phyloP scores from a whole-genome alignment of 2,329 filamentous ascomycete species.

The Diaporthe velutina region DNA sequence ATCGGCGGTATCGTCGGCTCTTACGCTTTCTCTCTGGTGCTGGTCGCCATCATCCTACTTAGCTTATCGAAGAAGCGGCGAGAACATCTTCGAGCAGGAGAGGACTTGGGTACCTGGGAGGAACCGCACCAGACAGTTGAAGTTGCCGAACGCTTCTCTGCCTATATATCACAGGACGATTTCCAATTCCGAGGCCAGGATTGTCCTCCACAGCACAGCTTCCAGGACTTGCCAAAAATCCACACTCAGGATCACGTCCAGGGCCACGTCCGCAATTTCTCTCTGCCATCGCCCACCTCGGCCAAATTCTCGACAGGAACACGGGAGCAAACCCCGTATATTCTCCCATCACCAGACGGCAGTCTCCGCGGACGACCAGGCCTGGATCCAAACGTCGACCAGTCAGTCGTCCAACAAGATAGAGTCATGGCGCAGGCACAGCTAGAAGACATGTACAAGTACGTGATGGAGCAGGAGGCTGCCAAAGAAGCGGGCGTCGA shows the following conservation, averaged over 20 bases:
- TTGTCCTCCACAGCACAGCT: slow-evolving; percentile 39
- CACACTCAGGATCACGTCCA: slow-evolving; percentile 52
- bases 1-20: slow-evolving; percentile 86
- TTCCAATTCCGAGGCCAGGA: slow-evolving; percentile 40
- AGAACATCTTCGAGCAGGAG: slow-evolving; percentile 64
- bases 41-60: slow-evolving; percentile 78
- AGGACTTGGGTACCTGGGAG: slow-evolving; percentile 58
- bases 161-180: slow-evolving; percentile 45
- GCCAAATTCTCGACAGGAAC: slow-evolving; percentile 46
- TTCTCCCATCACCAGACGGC: slow-evolving; percentile 61
- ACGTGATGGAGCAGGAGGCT: slow-evolving; percentile 90
- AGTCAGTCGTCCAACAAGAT: slow-evolving; percentile 80
- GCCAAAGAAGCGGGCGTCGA: slow-evolving; percentile 70
- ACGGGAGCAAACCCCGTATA: slow-evolving; percentile 52
- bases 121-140: slow-evolving; percentile 58
- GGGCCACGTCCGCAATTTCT: slow-evolving; percentile 61
- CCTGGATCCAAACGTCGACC: slow-evolving; percentile 80
- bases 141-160: slow-evolving; percentile 41
- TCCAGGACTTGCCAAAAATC: slow-evolving; percentile 50
- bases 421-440: slow-evolving; percentile 82
- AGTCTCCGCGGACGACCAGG: slow-evolving; percentile 64
- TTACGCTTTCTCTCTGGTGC: slow-evolving; percentile 82
- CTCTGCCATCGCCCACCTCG: slow-evolving; percentile 61
- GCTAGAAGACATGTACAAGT: slow-evolving; percentile 90
- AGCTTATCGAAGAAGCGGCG: slow-evolving; percentile 69